Evolutionary conservation across 2,329 filamentous ascomycete genomes (phyloP), one percentile per base, ranked within the genome.

Genomic region (Trichoderma arundinaceum): DNA sequence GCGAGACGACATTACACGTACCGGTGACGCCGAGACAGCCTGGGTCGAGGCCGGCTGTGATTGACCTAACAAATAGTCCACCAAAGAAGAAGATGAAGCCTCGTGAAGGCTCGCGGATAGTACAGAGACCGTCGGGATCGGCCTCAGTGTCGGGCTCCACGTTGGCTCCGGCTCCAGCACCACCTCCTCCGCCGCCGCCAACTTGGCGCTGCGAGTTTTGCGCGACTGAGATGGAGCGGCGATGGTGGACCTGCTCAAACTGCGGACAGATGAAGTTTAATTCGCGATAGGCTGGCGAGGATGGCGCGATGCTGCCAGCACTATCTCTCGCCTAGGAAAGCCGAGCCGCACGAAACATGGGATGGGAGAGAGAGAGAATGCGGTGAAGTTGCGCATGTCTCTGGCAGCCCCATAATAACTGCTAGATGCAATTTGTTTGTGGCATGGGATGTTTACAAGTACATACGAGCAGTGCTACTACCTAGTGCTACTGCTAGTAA

Each of bases 231-330:
- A 84, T 86, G 77, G 83, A 86, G 64, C 76, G 78, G 51, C 78
- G 82, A 68, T 87, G 84, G 83, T 87, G 85, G 84, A 84, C 81
- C 28, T 88, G 86, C 69, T 81, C 81, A 17, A 74, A 78, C 3
- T 88, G 86, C 71, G 84, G 84, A 2, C 80, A 76, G 68, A 81
- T 87, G 75, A 87, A 86, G 74, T 78, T 82, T 10, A 81, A 73
- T 66, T 85, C 82, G 58, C 72, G 69, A 70, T 76, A 71, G 71
- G 41, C 28, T 19, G 59, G 44, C 57, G 19, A 49, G 41, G 17
- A 43, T 62, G 59, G n/a, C 12, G 28, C 48, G 39, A 52, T 53
- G 13, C 28, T 6, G 22, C 48, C 51, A 46, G 15, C 44, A 38
- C 33, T 28, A 39, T 43, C 32, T 46, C 38, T 53, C 52, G 59